Percentiles rank a stretch among this genome's conserved stretches.
phyloP scores from a whole-genome alignment of 495 filamentous ascomycete genomes.

The Lepraria neglecta region DNA sequence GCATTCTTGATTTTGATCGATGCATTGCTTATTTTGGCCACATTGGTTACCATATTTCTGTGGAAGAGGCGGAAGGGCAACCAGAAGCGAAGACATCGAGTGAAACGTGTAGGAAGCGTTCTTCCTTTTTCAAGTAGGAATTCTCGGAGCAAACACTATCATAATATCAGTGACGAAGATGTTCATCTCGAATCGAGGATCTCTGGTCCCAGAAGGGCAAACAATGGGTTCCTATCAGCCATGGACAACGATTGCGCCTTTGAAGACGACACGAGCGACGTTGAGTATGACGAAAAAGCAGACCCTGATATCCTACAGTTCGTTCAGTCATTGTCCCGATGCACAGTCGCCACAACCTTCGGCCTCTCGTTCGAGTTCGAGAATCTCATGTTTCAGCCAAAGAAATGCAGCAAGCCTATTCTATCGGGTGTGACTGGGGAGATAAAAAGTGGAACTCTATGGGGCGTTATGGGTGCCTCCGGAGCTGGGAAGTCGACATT shows the following conservation, averaged over 20 bases:
- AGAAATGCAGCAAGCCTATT: constrained; percentile 38
- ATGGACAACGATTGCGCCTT: constrained; percentile 24
- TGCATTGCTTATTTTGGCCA: constrained; percentile 32
- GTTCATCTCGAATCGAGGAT: constrained; percentile 16
- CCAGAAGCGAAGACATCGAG: constrained; percentile 12
- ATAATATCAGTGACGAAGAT: constrained; percentile 22
- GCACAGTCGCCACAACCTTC: constrained; percentile 43
- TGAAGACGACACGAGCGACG: constrained; percentile 37
- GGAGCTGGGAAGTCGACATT: constrained; percentile 47
- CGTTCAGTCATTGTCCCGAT: constrained; percentile 45
- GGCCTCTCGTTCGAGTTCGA: constrained; percentile 47
- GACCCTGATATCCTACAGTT: constrained; percentile 40
- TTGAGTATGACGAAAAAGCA: constrained; percentile 31
- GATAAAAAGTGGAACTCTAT: constrained; percentile 45
- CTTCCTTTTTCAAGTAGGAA: background rate
- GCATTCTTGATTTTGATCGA: constrained; percentile 40
- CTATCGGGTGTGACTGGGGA: constrained; percentile 45
- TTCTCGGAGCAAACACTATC: background rate
- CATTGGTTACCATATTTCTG: constrained; percentile 30
- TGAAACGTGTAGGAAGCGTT: constrained; percentile 1
- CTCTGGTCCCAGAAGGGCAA: constrained; percentile 3
- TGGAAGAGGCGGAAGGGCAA: constrained; percentile 25
- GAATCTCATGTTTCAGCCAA: constrained; percentile 42
- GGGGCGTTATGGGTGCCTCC: constrained; percentile 47
- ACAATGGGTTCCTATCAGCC: background rate